Evolutionary conservation across 2,329 filamentous ascomycete genomes (phyloP).

Genomic region (Cladosporium sp.): DNA sequence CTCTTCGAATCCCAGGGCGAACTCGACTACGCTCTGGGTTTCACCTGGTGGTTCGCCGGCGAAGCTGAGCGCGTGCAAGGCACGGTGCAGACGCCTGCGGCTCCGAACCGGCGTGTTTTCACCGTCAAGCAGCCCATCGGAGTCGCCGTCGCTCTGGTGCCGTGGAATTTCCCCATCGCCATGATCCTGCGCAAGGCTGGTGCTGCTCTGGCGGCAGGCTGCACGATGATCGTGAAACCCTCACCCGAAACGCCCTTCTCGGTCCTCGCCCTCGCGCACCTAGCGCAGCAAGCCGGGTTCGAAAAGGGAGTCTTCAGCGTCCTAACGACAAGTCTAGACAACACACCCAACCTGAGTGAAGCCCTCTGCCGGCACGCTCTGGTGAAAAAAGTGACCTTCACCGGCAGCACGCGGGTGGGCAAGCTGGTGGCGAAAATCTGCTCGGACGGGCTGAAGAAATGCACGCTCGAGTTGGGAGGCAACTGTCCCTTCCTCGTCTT

Average conservation of each 20-base stretch:
- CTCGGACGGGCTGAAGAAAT: slow-evolving; percentile 57
- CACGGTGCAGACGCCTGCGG: slow-evolving; percentile 53
- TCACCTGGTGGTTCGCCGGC: slow-evolving; percentile 55
- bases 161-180: slow-evolving; percentile 57
- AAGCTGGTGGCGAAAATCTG: slow-evolving; percentile 59
- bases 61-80: slow-evolving; percentile 61
- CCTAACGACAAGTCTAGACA: slow-evolving; percentile 54
- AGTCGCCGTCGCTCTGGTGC: slow-evolving; percentile 62
- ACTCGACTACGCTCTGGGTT: slow-evolving; percentile 50
- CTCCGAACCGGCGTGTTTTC: slow-evolving; percentile 60
- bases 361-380: slow-evolving; percentile 53
- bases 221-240: slow-evolving; percentile 68
- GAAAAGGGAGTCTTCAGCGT: slow-evolving; percentile 58
- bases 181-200: slow-evolving; percentile 64
- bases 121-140: slow-evolving; percentile 72
- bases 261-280: slow-evolving; percentile 49
- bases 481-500: slow-evolving; percentile 63
- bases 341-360: slow-evolving; percentile 51
- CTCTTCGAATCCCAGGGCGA: slow-evolving; percentile 49
- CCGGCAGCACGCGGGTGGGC: slow-evolving; percentile 56
- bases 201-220: slow-evolving; percentile 65
- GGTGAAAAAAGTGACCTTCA: slow-evolving; percentile 60
- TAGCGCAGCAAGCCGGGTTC: slow-evolving; percentile 54
- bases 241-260: slow-evolving; percentile 63
- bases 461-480: slow-evolving; percentile 60